Evolutionary conservation across 495 filamentous ascomycete genomes (phyloP), one percentile per base, ranked within the genome.

Genomic region (Barbatosphaeria neglecta): DNA sequence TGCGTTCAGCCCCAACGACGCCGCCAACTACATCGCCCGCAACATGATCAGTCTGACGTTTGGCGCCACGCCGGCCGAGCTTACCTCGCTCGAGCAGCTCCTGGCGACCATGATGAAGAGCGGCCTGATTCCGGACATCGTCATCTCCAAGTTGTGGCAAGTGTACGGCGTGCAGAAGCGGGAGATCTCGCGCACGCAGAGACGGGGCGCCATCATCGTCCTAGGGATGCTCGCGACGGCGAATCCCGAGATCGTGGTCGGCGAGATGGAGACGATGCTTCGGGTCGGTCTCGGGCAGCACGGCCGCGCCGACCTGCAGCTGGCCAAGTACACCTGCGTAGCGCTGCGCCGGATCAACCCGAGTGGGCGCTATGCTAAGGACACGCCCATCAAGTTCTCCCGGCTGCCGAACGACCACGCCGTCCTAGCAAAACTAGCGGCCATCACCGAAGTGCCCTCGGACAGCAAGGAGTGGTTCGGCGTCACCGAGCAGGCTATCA

Each of bases 41-140:
- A 97, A 96, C 67, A 97, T 99, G 93, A 96, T 97, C 62, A 94
- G 86, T 67, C 68, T 99, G 50, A 99, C 92, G 0, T 96, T 95
- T 61, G 90, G 89, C 15, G 86, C 89, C 4, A 94, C 89, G 0
- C 85, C 89, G 3, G 92, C 92, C 1, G 92, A 99, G 58, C 71
- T 97, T 25, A 99, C 92, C 3, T 95, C 87, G 31, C 72, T 99
- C 17, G 92, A 97, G 59, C 92, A 97, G 66, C 72, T 99, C 16
- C 66, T 97, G 4, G 87, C 84, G 53, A 96, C 88, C 0, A 97
- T 99, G 92, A 95, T 95, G 86, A 94, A 89, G 58, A 81, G 82
- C 22, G 86, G 84, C 11, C 78, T 87, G 65, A 80, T 99, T 41
- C 80, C 83, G 3, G 89, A 95, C 24, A 69, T 84, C 4, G 90